Percentiles rank a stretch among this genome's conserved stretches.
Evolutionary conservation across 352 stramenopile genomes (phyloP).

Genomic region (Phytophthora hibernalis): DNA sequence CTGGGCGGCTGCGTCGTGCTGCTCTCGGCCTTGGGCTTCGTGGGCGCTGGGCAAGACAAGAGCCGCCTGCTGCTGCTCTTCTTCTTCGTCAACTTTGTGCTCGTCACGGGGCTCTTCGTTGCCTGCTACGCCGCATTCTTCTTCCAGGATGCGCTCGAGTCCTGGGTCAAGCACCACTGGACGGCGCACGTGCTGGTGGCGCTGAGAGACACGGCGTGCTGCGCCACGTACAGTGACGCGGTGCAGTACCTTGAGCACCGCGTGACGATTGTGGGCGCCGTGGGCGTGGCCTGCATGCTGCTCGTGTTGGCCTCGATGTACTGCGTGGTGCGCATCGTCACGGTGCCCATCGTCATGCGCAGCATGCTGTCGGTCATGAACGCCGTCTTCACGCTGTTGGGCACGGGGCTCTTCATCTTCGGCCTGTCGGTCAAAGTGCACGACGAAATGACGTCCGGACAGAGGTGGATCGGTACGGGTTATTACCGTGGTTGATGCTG

Average conservation of each 20-base stretch:
- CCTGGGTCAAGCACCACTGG: conserved; percentile 87
- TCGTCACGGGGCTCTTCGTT: conserved; percentile 68
- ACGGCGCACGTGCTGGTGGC: conserved; percentile 47
- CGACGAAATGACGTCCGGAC: conserved; percentile 69
- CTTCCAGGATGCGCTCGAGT: conserved; percentile 68
- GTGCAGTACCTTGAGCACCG: conserved; percentile 56
- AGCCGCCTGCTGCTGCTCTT: conserved; percentile 71
- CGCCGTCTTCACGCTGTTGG: conserved; percentile 69
- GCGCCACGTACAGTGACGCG: conserved; percentile 59
- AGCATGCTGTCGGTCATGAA: conserved; percentile 84
- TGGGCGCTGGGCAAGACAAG: conserved; percentile 71
- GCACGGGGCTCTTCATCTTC: conserved; percentile 62
- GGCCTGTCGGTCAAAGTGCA: conserved; percentile 65
- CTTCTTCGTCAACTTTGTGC: conserved; percentile 80
- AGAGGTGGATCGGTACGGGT: conserved; percentile 76
- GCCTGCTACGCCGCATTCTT: conserved; percentile 69
- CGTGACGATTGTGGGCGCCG: conserved; percentile 53
- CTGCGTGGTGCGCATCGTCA: conserved; percentile 85
- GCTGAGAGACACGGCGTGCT: conserved; percentile 58
- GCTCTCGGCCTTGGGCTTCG: conserved; percentile 67
- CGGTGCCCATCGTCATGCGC: conserved; percentile 89
- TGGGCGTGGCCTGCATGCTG: conserved; percentile 56
- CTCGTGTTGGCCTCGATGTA: conserved; percentile 71
- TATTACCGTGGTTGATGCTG: background rate
- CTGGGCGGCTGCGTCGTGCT: conserved; percentile 57